Conservation (phyloP, 2,329 filamentous ascomycete genomes). For the Botrytis porri region DNA sequence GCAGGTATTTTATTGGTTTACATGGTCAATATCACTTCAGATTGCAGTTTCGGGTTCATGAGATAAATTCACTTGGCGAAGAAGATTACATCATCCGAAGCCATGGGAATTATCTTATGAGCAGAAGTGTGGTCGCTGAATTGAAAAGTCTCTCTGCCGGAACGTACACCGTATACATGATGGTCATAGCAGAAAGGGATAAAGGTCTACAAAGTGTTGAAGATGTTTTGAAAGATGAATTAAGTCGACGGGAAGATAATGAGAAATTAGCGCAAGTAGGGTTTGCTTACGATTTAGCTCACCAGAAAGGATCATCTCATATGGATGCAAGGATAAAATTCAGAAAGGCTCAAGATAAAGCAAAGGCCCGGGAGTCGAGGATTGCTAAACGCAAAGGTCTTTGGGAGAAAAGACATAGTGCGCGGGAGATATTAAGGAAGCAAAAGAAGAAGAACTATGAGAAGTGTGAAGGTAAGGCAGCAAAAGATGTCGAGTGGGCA, state of each 20-base stretch:
- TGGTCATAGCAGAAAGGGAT: slow-evolving; percentile 51
- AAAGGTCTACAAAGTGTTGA: slow-evolving; percentile 47
- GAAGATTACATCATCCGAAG: slow-evolving; percentile 60
- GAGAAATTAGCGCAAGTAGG: slow-evolving; percentile 59
- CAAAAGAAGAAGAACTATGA: slow-evolving; percentile 43
- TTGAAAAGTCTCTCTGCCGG: slow-evolving; percentile 54
- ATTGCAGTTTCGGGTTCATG: slow-evolving; percentile 50
- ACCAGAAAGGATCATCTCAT: slow-evolving; percentile 54
- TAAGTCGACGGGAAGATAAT: slow-evolving; percentile 48
- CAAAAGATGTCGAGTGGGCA: slow-evolving; percentile 43
- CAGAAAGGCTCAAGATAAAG: slow-evolving; percentile 28
- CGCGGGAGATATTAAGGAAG: slow-evolving; percentile 41
- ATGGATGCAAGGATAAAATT: slow-evolving; percentile 50
- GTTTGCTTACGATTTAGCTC: slow-evolving; percentile 57
- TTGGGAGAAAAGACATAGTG: slow-evolving; percentile 49
- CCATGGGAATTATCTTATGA: slow-evolving; percentile 57
- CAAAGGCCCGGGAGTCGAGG: slow-evolving; percentile 40
- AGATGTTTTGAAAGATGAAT: slow-evolving; percentile 54
- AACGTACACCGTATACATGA: slow-evolving; percentile 56
- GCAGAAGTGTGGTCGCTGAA: slow-evolving; percentile 57
- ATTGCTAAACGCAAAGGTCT: slow-evolving; percentile 47
- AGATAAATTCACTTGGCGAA: slow-evolving; percentile 47
- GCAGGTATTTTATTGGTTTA: slow-evolving; percentile 59
- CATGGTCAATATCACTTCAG: slow-evolving; percentile 54
- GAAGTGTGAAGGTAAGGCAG: slow-evolving; percentile 41